phyloP scores from a whole-genome alignment of 1,284 basidiomycete genomes.

The Tilletia setariae region DNA sequence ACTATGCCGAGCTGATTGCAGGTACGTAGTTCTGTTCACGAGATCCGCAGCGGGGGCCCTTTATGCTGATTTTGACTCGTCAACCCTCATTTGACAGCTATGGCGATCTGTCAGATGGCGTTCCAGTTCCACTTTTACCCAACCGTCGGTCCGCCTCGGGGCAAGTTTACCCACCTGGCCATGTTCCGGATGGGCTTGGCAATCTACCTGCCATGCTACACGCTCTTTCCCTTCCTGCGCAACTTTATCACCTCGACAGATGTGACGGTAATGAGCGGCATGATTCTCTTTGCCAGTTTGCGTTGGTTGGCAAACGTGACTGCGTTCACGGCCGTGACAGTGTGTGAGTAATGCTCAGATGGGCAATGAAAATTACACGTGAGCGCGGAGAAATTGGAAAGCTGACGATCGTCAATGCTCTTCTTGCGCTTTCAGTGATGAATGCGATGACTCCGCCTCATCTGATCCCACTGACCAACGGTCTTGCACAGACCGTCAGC shows the following conservation, averaged over 20 bases:
- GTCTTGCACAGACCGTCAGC: slow-evolving; percentile 56
- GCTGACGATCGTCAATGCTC: no score
- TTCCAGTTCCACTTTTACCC: slow-evolving; percentile 67
- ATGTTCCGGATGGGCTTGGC: slow-evolving; percentile 48
- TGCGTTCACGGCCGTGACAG: slow-evolving; percentile 52
- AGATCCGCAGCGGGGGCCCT: no score
- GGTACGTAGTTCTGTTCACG: no score
- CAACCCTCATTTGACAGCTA: no score
- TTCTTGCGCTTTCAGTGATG: slow-evolving; percentile 29
- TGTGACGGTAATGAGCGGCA: slow-evolving; percentile 57
- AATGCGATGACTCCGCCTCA: slow-evolving; percentile 57
- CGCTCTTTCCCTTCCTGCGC: slow-evolving; percentile 58
- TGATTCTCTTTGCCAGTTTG: slow-evolving; percentile 54
- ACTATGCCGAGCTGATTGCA: slow-evolving; percentile 53
- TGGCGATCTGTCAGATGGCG: slow-evolving; percentile 33
- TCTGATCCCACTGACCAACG: slow-evolving; percentile 56
- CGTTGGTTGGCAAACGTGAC: slow-evolving; percentile 55
- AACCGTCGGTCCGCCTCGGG: slow-evolving; percentile 59
- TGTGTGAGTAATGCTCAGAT: slow-evolving; percentile 19
- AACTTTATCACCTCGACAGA: slow-evolving; percentile 52
- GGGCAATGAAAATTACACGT: no score
- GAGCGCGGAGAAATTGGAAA: no score
- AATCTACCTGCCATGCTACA: slow-evolving; percentile 37
- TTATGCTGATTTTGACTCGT: no score
- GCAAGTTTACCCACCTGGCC: slow-evolving; percentile 47